Conservation (phyloP, 2,329 filamentous ascomycete species). For the Venturia pyrina region DNA sequence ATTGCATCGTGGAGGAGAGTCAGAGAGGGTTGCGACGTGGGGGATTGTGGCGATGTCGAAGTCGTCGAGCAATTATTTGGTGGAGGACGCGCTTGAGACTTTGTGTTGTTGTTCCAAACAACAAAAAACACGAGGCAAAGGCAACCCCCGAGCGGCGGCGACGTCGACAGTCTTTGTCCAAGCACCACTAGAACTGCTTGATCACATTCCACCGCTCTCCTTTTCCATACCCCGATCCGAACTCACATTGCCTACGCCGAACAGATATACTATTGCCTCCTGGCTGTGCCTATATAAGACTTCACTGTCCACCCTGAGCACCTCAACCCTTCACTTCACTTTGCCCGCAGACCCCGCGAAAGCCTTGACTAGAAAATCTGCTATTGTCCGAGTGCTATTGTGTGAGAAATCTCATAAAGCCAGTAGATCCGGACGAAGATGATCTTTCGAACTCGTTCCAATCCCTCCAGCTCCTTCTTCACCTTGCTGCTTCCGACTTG, state of each 20-base stretch:
- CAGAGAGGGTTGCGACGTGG: neutral
- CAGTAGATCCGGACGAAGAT: neutral
- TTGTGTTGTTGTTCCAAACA: neutral
- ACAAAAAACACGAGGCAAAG: neutral
- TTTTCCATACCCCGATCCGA: neutral
- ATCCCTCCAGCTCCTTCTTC: neutral
- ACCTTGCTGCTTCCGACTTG: constrained; percentile 2
- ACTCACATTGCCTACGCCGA: neutral
- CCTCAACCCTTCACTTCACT: neutral
- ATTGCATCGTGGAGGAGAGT: constrained; percentile 47
- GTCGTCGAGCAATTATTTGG: neutral
- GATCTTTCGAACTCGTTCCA: neutral
- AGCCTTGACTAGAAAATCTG: neutral
- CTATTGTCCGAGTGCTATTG: neutral
- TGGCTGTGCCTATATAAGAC: neutral
- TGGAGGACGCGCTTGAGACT: neutral
- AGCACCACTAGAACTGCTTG: neutral
- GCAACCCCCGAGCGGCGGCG: neutral
- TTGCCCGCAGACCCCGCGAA: neutral
- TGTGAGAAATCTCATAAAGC: neutral
- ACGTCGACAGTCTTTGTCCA: neutral
- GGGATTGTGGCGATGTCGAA: neutral
- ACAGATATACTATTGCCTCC: neutral
- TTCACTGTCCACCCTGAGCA: neutral
- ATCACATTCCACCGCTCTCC: neutral